Conservation (phyloP, 495 filamentous ascomycete species). For the Tuber melanosporum region DNA sequence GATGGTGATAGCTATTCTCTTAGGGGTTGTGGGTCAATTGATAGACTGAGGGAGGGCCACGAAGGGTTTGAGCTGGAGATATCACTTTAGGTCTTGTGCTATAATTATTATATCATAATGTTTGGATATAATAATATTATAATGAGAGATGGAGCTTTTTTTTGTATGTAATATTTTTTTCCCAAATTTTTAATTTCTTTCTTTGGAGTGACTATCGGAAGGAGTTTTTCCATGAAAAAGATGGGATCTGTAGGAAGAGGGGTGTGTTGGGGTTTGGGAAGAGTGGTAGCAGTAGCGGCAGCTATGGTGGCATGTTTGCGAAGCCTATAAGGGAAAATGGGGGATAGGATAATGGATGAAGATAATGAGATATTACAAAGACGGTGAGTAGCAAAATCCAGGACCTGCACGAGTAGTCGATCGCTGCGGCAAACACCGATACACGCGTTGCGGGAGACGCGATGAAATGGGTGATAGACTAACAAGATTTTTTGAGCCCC, state of each 20-base stretch:
- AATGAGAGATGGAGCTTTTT: background rate
- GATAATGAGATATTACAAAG: background rate
- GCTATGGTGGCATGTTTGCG: background rate
- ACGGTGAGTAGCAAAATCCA: conserved; percentile 5
- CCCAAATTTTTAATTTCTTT: background rate
- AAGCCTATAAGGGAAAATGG: background rate
- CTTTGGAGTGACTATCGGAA: background rate
- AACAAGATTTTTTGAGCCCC: background rate
- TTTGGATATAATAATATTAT: background rate
- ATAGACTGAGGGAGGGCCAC: conserved; percentile 1
- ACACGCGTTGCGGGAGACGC: conserved; percentile 15
- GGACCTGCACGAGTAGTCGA: conserved; percentile 12
- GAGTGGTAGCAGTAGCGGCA: background rate
- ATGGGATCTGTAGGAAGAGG: background rate
- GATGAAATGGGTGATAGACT: conserved; percentile 12
- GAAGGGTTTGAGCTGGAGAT: background rate
- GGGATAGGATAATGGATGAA: background rate
- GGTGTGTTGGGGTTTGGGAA: background rate
- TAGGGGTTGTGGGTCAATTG: background rate
- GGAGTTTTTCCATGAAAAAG: background rate
- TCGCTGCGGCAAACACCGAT: conserved; percentile 23
- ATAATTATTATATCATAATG: conserved; percentile 1
- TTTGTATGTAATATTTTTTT: background rate
- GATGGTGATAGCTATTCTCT: background rate
- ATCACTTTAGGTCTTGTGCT: background rate